These are phyloP conservation scores for Neophaeococcomyces mojaviensis DNA, from an alignment of 2,329 filamentous ascomycete species.

Conservation along the genomic window DNA sequence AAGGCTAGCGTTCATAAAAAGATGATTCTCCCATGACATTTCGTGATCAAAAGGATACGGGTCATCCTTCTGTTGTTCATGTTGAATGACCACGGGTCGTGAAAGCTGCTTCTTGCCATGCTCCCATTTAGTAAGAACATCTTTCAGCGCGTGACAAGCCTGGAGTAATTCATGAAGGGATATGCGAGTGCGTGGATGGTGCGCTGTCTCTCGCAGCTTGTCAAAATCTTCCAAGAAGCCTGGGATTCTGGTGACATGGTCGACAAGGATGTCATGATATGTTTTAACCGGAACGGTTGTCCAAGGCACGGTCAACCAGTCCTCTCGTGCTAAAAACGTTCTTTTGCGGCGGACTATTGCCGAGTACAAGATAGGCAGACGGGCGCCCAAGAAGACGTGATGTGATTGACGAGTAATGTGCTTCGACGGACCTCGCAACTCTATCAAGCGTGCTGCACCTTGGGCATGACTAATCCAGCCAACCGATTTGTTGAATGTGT, in stretches of 20 bases:
- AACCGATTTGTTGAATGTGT: conserved; percentile 14
- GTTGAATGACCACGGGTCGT: conserved; percentile 11
- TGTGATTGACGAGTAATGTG: conserved; percentile 16
- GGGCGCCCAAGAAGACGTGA: conserved; percentile 16
- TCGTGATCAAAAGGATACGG: conserved; percentile 18
- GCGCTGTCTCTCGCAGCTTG: conserved; percentile 10
- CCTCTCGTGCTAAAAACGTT: conserved; percentile 25
- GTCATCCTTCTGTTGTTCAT: conserved; percentile 11
- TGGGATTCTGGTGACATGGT: conserved; percentile 28
- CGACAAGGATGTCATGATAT: conserved; percentile 29
- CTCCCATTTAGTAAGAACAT: conserved; percentile 12
- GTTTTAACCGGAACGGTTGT: conserved; percentile 24
- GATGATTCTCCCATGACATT: conserved; percentile 18
- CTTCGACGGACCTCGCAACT: conserved; percentile 16
- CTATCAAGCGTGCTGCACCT: conserved; percentile 19
- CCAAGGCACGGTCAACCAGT: conserved; percentile 33
- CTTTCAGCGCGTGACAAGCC: conserved; percentile 11
- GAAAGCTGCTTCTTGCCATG: conserved; percentile 15
- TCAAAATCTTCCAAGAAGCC: conserved; percentile 28
- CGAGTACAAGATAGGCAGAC: conserved; percentile 18
- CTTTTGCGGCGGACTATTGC: conserved; percentile 23
- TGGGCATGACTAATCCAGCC: conserved; percentile 20
- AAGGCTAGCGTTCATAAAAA: conserved; percentile 18
- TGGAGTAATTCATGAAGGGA: conserved; percentile 10
- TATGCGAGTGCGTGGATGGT: conserved; percentile 7